Base-by-base conservation (phyloP, 441 rosid genomes). In the Raphanus hybrid region DNA sequence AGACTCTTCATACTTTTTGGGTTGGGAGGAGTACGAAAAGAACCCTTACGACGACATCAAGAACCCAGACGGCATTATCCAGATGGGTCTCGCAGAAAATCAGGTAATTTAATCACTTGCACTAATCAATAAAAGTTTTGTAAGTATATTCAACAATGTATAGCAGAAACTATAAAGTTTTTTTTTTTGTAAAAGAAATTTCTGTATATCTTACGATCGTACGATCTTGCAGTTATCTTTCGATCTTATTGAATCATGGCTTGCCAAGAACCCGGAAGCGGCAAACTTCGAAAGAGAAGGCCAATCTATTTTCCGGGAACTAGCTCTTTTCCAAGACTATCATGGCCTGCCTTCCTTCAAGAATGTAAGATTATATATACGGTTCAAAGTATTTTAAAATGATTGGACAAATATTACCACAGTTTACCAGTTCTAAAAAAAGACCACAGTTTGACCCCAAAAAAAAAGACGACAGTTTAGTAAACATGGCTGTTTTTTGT, bases 31-130 rank as follows among this genome's bases (percentile, higher is more conserved):
- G 52, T 92, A 92, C 58, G 98, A 95, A 82, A 95, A 91, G 64
- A 89, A 95, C 81, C 96, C 97, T n/a, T 92, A 88, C 73, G 90
- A 92, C 7, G 84, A 84, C 60, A 73, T 80, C 58, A 84, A 82
- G 66, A 95, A 95, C 54, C 91, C 96, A 1, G 45, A 75, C 4
- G 98, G 98, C 59, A 92, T 94, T 65, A 91, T 94, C 74, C 98
- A 94, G 75, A 92, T 95, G 99, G 99, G 99, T 69, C 93, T 95
- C 5, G 99, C 98, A 27, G 99, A 95, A 81, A 95, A 93, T 82
- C 96, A 91, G 86, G 97, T 88, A 39, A 52, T 10, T 8, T 6
- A 23, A 6, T 63, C 54, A 48, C 54, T 16, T 20, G 14, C 35
- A 48, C 39, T 8, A 16, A 35, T 54, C 35, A 41, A 0, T 41